These are phyloP conservation scores for Xerocomus potaroensis DNA, from an alignment of 768 basidiomycete species.

Conservation along the genomic window DNA sequence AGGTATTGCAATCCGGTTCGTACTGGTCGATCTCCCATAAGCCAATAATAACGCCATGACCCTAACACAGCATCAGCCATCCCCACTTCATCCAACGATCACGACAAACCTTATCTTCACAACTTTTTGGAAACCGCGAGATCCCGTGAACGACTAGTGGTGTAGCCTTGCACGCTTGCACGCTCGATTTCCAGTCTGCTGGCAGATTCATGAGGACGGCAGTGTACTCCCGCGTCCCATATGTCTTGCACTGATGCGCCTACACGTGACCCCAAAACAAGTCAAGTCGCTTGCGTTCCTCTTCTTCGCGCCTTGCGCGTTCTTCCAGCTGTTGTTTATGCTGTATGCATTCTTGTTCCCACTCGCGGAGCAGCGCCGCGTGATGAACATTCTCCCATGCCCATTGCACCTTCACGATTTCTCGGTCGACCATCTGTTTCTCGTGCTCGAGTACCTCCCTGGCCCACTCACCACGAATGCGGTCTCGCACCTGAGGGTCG, in stretches of 20 bases:
- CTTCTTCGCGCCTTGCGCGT: slow-evolving; percentile 16
- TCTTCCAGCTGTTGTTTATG: slow-evolving; percentile 13
- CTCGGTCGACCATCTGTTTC: slow-evolving; percentile 5
- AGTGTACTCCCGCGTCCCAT: slow-evolving; percentile 27
- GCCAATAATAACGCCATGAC: slow-evolving; percentile 19
- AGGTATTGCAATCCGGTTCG: slow-evolving; percentile 26
- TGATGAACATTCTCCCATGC: slow-evolving; percentile 16
- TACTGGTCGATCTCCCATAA: slow-evolving; percentile 23
- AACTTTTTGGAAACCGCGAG: slow-evolving; percentile 12
- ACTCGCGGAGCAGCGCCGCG: slow-evolving; percentile 3
- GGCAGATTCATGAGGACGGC: slow-evolving; percentile 31
- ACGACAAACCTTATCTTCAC: slow-evolving; percentile 20
- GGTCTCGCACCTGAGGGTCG: slow-evolving; percentile 18
- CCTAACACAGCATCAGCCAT: slow-evolving; percentile 1
- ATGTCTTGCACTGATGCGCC: slow-evolving; percentile 22
- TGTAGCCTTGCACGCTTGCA: slow-evolving; percentile 22
- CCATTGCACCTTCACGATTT: slow-evolving; percentile 15
- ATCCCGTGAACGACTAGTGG: slow-evolving; percentile 22
- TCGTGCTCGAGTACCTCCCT: slow-evolving; percentile 17
- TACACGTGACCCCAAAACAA: slow-evolving; percentile 22
- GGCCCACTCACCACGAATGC: slow-evolving; percentile 19
- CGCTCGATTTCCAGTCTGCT: slow-evolving; percentile 7
- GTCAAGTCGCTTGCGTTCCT: slow-evolving; percentile 20
- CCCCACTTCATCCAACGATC: no score
- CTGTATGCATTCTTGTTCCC: slow-evolving; percentile 19